Evolutionary conservation across 768 basidiomycete species (phyloP), one percentile per base, ranked within the genome.

Genomic region (Pilatotrama ljubarskyi): DNA sequence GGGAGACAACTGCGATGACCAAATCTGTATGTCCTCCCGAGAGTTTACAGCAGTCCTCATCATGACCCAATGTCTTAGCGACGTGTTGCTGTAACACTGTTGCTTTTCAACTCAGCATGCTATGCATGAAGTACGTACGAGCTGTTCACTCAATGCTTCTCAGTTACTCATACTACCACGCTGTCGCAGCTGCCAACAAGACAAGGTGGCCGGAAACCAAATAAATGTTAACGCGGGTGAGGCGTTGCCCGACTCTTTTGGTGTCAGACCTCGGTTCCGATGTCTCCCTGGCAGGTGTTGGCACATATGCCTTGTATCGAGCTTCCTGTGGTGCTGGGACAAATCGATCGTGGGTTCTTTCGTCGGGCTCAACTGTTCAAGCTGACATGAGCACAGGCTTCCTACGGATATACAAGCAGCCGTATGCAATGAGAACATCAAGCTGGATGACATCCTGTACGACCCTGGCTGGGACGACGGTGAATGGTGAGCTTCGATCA

Each of bases 341-440:
- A 9, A 61, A 61, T 32, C n/a, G 51, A 10, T 55, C 56, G 62
- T 59, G 14, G 17, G n/a, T 40, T 38, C 11, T 2, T 5, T 29
- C 6, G 15, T 22, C 9, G 24, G 11, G 3, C 2, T 25, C 22
- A 32, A 10, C 5, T 10, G 10, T n/a, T 26, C 20, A 18, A 5
- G 2, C 15, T 15, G n/a, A n/a, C n/a, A 7, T 4, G 36, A 25
- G 4, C 20, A 11, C 50, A 66, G 64, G 5, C 51, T 66, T 1
- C 61, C 64, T 1, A 17, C 17, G 9, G 55, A 59, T 8, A 57
- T 66, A 1, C 64, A 66, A 32, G 17, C 14, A 4, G 64, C 58
- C 1, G 58, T 58, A 0, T 66, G 64, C n/a, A 66, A 66, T 24
- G 5, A 24, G n/a, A 29, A 50, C n/a, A 63, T 66, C 35, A 53